Evolutionary conservation across 495 filamentous ascomycete species (phyloP), one percentile per base, ranked within the genome.

Genomic region (Tuber aestivum): DNA sequence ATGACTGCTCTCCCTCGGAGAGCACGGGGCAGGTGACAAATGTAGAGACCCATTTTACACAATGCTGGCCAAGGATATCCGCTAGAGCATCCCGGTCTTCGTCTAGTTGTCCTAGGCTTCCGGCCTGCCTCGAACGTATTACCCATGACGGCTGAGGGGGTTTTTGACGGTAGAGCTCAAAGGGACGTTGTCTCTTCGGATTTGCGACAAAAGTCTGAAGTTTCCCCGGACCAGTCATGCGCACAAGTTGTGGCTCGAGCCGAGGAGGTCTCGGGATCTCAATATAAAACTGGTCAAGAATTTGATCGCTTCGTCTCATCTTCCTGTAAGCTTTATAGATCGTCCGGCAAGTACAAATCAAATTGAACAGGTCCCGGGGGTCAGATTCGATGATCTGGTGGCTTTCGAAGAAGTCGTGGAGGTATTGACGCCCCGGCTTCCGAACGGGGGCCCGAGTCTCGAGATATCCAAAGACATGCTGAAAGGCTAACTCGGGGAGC

Each of bases 11-110:
- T 10, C 40, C 37, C 14, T 69, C 74, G 16, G 41, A 56, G 50
- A 16, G 16, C 5, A 27, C 12, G 41, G 76, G 76, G 70, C 56
- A 78, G 18, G 41, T 61, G 14, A 69, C 37, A 20, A 79, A 79
- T 8, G 75, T 74, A 21, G 69, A 27, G n/a, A 70, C 70, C 77
- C 77, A 78, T 70, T 74, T 74, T 10, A 78, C n/a, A 32, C 77
- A 79, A 41, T 79, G 76, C 18, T 73, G 72, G 16, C 72, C 61
- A 16, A 79, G 70, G 45, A 79, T 74, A 72, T 74, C 75, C 8
- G 70, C 48, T 9, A 79, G 38, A 14, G 42, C 27, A 35, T 74
- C 69, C 12, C 50, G 42, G 38, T 72, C 41, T 44, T 70, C 69
- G 45, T 41, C 41, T 70, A 23, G 37, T 12, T 79, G 44, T 20